Conservation (phyloP, 805 yeast genomes). For the Metschnikowia matae region DNA sequence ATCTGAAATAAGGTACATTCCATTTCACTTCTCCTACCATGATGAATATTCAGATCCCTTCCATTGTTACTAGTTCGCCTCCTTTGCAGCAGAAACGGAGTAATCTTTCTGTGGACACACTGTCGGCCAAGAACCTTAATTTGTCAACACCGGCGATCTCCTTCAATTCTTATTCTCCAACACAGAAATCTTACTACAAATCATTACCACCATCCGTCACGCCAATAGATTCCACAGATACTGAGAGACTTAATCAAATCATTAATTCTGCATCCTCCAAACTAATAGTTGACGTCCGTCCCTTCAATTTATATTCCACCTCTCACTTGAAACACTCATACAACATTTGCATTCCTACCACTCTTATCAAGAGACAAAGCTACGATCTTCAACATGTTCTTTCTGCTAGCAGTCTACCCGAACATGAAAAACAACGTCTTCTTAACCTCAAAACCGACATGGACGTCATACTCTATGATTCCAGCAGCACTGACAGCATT, state of each 20-base stretch:
- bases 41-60: constrained; percentile 4
- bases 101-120: constrained; percentile 3
- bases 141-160: neutral
- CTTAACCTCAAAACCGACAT: constrained; percentile 14
- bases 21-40: neutral
- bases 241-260: constrained; percentile 4
- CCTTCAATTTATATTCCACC: constrained; percentile 32
- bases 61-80: neutral
- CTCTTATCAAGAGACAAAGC: constrained; percentile 37
- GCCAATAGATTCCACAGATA: constrained; percentile 10
- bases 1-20: neutral
- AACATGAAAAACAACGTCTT: constrained; percentile 18
- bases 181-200: constrained; percentile 14
- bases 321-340: constrained; percentile 29
- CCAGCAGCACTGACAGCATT: constrained; percentile 19
- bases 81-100: neutral
- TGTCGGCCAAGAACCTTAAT: neutral
- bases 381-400: constrained; percentile 31
- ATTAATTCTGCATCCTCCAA: neutral
- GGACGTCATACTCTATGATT: constrained; percentile 33
- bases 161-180: constrained; percentile 14
- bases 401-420: constrained; percentile 27
- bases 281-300: constrained; percentile 36
- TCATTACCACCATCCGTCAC: constrained; percentile 12
- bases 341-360: constrained; percentile 43